phyloP scores from a whole-genome alignment of 2,329 filamentous ascomycete genomes.

The Nemania abortiva region DNA sequence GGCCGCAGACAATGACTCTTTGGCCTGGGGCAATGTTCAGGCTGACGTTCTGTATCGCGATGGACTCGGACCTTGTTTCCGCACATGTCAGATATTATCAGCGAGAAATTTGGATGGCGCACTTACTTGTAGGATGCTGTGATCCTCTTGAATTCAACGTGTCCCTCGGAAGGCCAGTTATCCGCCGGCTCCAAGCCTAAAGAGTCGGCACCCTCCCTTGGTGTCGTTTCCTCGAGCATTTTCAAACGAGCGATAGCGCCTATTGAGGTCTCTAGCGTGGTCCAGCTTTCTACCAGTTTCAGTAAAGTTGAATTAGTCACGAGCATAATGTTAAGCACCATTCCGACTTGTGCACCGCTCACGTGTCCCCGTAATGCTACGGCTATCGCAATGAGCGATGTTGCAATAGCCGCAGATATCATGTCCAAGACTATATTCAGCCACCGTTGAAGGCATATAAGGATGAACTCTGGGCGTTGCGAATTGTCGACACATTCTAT shows the following conservation, averaged over 20 bases:
- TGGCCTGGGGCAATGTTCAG: constrained; percentile 56
- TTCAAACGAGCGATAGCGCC: constrained; percentile 53
- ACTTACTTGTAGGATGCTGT: constrained; percentile 51
- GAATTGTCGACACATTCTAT: constrained; percentile 56
- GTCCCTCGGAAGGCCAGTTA: constrained; percentile 49
- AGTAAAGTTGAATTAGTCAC: constrained; percentile 54
- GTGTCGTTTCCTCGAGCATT: constrained; percentile 45
- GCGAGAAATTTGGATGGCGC: not conserved
- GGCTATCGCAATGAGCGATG: constrained; percentile 49
- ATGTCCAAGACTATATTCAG: constrained; percentile 64
- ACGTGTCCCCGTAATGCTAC: constrained; percentile 39
- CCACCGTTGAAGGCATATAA: constrained; percentile 65
- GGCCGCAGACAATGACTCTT: constrained; percentile 64
- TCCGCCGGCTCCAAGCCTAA: constrained; percentile 16
- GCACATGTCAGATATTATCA: constrained; percentile 4
- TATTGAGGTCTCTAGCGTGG: constrained; percentile 53
- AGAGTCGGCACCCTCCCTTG: constrained; percentile 37
- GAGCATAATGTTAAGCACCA: constrained; percentile 54
- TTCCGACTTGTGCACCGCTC: constrained; percentile 51
- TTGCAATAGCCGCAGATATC: constrained; percentile 61
- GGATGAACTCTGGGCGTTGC: constrained; percentile 63
- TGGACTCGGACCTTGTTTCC: constrained; percentile 30
- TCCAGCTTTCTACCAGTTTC: constrained; percentile 51
- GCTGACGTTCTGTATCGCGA: constrained; percentile 46
- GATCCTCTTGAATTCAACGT: constrained; percentile 45